A percentile compares a stretch with the other conserved stretches of the same genome.
These are phyloP conservation scores for Gaultheria prostrata DNA, from an alignment of 148 eudicot species.

Conservation along the genomic window DNA sequence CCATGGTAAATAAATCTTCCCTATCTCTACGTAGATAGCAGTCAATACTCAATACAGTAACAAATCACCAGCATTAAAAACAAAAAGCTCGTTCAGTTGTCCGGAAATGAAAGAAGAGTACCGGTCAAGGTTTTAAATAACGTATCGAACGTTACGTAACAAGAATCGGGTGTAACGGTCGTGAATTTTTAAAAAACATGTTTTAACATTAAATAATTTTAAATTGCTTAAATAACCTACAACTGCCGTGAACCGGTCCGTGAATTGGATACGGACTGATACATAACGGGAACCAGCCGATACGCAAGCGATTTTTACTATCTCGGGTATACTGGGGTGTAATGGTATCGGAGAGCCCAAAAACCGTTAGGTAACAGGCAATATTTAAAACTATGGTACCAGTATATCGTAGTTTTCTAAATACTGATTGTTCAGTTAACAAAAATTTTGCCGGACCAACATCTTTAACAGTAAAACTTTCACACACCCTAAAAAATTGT, in stretches of 20 bases:
- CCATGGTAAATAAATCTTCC: constrained; percentile 31
- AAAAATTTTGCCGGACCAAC: not conserved
- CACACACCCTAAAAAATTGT: not conserved
- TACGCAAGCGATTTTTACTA: no score
- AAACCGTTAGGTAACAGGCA: no score
- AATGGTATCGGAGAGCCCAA: no score
- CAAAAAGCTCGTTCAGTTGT: not conserved
- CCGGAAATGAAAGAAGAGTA: not conserved
- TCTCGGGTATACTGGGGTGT: no score
- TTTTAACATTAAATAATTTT: no score
- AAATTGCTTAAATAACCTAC: no score
- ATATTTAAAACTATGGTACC: not conserved
- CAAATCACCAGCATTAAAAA: not conserved
- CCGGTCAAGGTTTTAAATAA: not conserved
- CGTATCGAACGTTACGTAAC: no score
- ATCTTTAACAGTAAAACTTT: not conserved
- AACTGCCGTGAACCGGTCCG: no score
- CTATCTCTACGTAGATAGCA: not conserved
- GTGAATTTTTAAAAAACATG: no score
- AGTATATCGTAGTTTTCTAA: not conserved
- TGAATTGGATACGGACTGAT: no score
- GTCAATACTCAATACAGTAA: not conserved
- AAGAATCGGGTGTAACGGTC: no score
- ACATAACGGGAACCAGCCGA: no score
- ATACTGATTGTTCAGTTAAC: not conserved